Evolutionary conservation across 306 rosid genomes (phyloP), one percentile per base, ranked within the genome.

Genomic region (Begonia fuchsioides): DNA sequence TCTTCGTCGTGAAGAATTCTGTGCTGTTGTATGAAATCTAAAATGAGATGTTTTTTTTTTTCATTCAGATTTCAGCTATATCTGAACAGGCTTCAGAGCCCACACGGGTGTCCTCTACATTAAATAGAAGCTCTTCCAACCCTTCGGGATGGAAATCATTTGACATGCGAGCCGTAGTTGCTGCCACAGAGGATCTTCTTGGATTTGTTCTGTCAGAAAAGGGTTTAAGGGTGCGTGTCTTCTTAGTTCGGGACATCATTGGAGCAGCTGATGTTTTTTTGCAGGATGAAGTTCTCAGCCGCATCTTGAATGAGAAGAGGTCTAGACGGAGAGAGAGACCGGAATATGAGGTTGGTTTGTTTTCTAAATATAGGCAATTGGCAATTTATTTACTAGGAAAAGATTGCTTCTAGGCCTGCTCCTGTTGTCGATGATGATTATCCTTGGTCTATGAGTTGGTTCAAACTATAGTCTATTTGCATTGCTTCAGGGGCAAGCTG

Each of bases 61-160:
- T 26, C 8, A 26, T 74, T 66, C 85, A 81, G 98, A 66, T 85
- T 60, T 82, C 81, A 58, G 94, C 95, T 43, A 85, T 90, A 72
- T 90, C 98, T 44, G 92, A 85, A 73, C 95, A 90, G 78, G 78
- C 93, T 65, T 73, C 95, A 41, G 84, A 79, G 57, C 62, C 61
- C 18, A 69, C 63, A 56, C 79, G 35, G 52, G 90, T 76, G 44
- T 8, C 64, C 52, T 57, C 78, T 39, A 50, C 54, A 69, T 52
- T 68, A n/a, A 55, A 52, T 63, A 80, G 72, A 32, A 68, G 62
- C 43, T 15, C 41, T 38, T 67, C 81, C 12, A 69, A 70, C 51
- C 78, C 84, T 46, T 62, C 74, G 13, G 75, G 78, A 56, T 76
- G 87, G 93, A 84, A 81, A 64, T 69, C 67, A 56, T 90, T 90